These are phyloP conservation scores for Fraxinus velutina DNA, from an alignment of 305 asterid species.

Conservation along the genomic window DNA sequence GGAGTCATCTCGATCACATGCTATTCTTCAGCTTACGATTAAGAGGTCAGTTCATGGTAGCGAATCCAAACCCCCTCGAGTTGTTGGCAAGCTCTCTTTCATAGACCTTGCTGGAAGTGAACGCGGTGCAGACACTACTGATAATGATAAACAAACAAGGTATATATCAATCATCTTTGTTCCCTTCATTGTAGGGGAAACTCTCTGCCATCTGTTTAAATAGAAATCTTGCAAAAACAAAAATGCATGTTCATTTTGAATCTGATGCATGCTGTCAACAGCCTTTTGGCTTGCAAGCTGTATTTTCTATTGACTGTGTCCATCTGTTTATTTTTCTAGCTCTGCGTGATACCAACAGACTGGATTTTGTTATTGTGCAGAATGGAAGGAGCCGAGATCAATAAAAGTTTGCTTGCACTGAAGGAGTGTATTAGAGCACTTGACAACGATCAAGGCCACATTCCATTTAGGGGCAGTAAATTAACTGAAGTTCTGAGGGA, in stretches of 20 bases:
- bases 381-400: constrained; percentile 99
- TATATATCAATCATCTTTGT: constrained; percentile 21
- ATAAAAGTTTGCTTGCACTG: constrained; percentile 91
- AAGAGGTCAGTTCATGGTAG: constrained; percentile 82
- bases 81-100: constrained; percentile 94
- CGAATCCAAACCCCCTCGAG: constrained; percentile 81
- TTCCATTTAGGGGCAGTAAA: constrained; percentile 99
- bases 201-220: neutral
- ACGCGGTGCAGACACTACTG: constrained; percentile 99
- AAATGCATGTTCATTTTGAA: neutral
- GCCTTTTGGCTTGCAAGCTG: neutral
- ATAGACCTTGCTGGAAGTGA: constrained; percentile 99
- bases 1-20: constrained; percentile 97
- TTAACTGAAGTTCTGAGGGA: constrained; percentile 91
- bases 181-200: neutral
- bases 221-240: neutral
- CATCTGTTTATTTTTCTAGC: neutral
- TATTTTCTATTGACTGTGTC: neutral
- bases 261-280: constrained; percentile 1
- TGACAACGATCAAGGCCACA: constrained; percentile 93
- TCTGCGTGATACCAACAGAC: neutral
- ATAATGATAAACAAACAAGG: constrained; percentile 97
- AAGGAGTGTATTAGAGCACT: constrained; percentile 99
- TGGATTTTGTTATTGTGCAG: constrained; percentile 39
- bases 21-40: constrained; percentile 88